Conservation (phyloP, 331 rosid species). For the Spiraea crenata region DNA sequence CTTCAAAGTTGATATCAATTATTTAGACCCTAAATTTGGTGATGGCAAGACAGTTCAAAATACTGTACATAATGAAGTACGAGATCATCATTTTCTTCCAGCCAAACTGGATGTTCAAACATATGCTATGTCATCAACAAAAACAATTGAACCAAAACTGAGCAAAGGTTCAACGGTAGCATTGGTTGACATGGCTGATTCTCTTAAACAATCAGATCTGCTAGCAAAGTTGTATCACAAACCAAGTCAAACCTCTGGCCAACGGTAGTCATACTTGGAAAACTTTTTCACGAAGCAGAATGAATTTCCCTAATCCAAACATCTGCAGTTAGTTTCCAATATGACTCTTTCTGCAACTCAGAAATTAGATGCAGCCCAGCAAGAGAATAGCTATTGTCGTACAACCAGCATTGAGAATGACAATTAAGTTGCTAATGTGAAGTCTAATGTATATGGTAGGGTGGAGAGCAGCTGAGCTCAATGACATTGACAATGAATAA, state of each 20-base stretch:
- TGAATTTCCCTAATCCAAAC: not conserved
- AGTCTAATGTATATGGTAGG: slow-evolving; percentile 7
- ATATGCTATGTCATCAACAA: slow-evolving; percentile 13
- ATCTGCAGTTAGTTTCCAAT: not conserved
- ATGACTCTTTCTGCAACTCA: not conserved
- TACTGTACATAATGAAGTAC: slow-evolving; percentile 18
- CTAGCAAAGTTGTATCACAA: not conserved
- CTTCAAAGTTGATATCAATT: not conserved
- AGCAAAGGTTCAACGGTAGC: slow-evolving; percentile 8
- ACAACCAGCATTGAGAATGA: slow-evolving; percentile 7
- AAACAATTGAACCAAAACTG: slow-evolving; percentile 13
- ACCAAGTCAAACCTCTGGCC: slow-evolving; percentile 7
- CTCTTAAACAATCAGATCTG: slow-evolving; percentile 12
- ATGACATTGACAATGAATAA: not conserved
- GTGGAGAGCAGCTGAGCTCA: slow-evolving; percentile 6
- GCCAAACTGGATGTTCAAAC: slow-evolving; percentile 10
- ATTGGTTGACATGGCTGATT: slow-evolving; percentile 19
- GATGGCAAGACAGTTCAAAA: slow-evolving; percentile 11
- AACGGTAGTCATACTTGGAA: slow-evolving; percentile 10
- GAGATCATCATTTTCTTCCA: slow-evolving; percentile 17
- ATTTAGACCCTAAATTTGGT: slow-evolving; percentile 19
- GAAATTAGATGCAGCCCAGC: not conserved
- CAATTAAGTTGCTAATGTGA: slow-evolving; percentile 13
- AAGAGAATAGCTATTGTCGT: not conserved
- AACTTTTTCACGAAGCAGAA: not conserved